A percentile compares a stretch with the other conserved stretches of the same genome.
Conservation (phyloP, 768 basidiomycete genomes). For the Austroboletus eburneus region DNA sequence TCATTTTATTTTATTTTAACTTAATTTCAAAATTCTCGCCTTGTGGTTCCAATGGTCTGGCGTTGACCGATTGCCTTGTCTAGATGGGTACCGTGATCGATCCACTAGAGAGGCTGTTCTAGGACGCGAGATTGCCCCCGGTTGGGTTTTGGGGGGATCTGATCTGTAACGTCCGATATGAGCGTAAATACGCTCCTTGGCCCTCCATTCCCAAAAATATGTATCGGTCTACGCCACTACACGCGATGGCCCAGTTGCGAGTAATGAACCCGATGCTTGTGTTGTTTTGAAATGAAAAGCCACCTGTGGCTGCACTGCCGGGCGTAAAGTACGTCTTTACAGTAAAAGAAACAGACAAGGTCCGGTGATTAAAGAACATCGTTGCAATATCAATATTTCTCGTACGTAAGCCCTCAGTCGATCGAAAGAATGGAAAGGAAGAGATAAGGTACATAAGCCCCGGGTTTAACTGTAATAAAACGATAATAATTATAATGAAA, state of each 20-base stretch:
- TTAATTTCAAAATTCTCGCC: no score
- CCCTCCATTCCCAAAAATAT: no score
- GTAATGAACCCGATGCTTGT: not conserved
- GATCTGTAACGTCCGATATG: constrained; percentile 4
- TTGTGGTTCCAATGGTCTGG: not conserved
- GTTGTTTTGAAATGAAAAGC: not conserved
- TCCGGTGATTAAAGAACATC: constrained; percentile 17
- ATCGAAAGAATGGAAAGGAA: not conserved
- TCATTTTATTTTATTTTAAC: no score
- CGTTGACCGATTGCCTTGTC: constrained; percentile 7
- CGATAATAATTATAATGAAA: no score
- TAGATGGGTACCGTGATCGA: constrained; percentile 71
- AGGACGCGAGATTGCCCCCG: not conserved
- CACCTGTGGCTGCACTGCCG: not conserved
- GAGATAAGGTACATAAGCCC: no score
- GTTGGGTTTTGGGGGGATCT: not conserved
- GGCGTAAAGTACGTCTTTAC: constrained; percentile 5
- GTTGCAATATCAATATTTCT: constrained; percentile 2
- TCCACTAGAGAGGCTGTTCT: constrained; percentile 56
- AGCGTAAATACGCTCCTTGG: not conserved
- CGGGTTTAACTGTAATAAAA: no score
- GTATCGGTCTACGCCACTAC: not conserved
- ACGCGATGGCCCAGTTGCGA: not conserved
- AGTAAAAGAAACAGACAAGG: not conserved
- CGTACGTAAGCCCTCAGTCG: not conserved